Conservation (phyloP, 176 grass and related monocot species). For the Aegilops longissima region DNA sequence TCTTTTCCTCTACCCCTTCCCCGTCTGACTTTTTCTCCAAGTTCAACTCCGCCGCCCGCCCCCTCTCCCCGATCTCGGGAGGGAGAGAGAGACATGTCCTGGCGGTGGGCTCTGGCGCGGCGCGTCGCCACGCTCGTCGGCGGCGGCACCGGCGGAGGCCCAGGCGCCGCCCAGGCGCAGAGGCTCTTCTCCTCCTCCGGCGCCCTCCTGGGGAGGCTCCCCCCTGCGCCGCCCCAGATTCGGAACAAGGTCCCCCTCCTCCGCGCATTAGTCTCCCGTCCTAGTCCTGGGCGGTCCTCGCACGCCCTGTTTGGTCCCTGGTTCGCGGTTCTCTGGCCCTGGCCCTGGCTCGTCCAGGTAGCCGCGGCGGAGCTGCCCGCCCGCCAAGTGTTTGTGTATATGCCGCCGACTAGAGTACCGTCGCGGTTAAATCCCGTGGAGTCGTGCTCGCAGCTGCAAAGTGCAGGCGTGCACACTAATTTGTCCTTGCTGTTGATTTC, state of each 20-base stretch:
- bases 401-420: neutral
- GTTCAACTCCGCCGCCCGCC: conserved; percentile 5
- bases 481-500: neutral
- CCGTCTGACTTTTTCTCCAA: conserved; percentile 47
- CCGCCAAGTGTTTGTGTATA: conserved; percentile 21
- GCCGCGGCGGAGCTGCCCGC: neutral
- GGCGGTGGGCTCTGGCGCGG: conserved; percentile 47
- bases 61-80: conserved; percentile 32
- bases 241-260: conserved; percentile 39
- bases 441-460: neutral
- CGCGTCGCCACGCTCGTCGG: conserved; percentile 25
- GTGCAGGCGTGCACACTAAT: neutral
- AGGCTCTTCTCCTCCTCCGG: conserved; percentile 27
- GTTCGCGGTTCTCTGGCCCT: neutral
- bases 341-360: too few relatives aligned
- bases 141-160: neutral
- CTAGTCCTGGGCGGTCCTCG: neutral
- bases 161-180: conserved; percentile 8
- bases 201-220: conserved; percentile 11
- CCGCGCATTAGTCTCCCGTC: neutral
- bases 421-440: neutral
- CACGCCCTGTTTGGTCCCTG: too few relatives aligned
- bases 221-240: conserved; percentile 17
- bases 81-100: conserved; percentile 10
- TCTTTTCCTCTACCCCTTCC: neutral